Percentiles rank a stretch among this genome's conserved stretches.
phyloP scores from a whole-genome alignment of 371 early-diverging fungal genomes.

The Caulochytrium protostelioides region DNA sequence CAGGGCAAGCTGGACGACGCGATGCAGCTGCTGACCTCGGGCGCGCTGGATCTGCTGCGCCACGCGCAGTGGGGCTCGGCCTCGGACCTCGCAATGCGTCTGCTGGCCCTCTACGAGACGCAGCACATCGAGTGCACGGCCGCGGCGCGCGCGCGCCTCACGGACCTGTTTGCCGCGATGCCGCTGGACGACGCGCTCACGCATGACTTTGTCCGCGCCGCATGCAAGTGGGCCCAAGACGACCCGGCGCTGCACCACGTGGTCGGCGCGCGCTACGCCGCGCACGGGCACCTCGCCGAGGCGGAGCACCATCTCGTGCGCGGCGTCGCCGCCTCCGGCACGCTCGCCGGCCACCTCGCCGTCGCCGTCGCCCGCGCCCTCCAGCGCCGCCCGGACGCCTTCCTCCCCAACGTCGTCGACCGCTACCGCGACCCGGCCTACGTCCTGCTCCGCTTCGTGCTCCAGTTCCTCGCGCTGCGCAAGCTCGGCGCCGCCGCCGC shows the following conservation, averaged over 20 bases:
- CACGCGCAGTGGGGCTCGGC: slow-evolving; percentile 65
- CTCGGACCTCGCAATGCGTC: slow-evolving; percentile 52
- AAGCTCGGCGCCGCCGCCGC: too few relatives aligned
- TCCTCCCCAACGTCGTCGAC: too few relatives aligned
- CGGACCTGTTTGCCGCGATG: slow-evolving; percentile 14
- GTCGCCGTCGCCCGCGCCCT: too few relatives aligned
- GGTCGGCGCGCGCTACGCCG: slow-evolving; percentile 37
- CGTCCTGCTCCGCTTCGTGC: too few relatives aligned
- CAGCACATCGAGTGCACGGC: slow-evolving; percentile 47
- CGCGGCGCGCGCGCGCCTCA: slow-evolving; percentile 12
- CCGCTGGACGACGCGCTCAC: slow-evolving; percentile 9
- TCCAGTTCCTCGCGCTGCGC: too few relatives aligned
- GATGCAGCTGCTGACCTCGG: slow-evolving; percentile 50
- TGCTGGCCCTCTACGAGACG: slow-evolving; percentile 55
- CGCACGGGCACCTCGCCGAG: slow-evolving; percentile 32
- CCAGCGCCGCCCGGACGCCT: too few relatives aligned
- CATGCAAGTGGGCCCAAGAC: slow-evolving; percentile 26
- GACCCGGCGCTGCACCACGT: slow-evolving; percentile 68
- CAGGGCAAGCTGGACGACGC: slow-evolving; percentile 56
- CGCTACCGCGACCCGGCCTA: too few relatives aligned
- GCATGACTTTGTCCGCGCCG: slow-evolving; percentile 10
- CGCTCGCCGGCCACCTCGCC: too few relatives aligned
- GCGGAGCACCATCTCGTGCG: slow-evolving; percentile 54
- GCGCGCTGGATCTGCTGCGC: slow-evolving; percentile 47
- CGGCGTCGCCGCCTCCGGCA: too few relatives aligned